Evolutionary conservation across 1,284 basidiomycete genomes (phyloP).

Genomic region (Porogramme epimiltina): DNA sequence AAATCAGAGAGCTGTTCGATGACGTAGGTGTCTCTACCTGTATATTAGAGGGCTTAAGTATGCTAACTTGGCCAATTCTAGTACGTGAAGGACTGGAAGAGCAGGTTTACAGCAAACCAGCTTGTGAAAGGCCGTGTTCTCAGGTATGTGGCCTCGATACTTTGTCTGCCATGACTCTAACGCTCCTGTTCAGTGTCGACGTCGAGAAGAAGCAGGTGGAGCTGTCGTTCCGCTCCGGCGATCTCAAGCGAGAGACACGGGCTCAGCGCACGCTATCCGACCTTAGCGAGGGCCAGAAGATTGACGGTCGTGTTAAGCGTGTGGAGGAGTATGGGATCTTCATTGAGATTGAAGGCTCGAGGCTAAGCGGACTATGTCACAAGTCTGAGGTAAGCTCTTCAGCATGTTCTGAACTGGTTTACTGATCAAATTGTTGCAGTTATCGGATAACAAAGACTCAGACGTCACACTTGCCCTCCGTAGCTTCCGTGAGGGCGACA

Average conservation of each 20-base stretch:
- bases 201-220: constrained; percentile 77
- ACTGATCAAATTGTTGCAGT: constrained; percentile 40
- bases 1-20: constrained; percentile 93
- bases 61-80: constrained; percentile 33
- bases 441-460: constrained; percentile 83
- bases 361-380: constrained; percentile 91
- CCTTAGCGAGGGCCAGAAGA: constrained; percentile 74
- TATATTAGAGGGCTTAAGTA: no score
- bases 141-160: constrained; percentile 60
- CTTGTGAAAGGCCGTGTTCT: constrained; percentile 86
- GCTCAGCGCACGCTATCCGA: constrained; percentile 53
- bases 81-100: constrained; percentile 96
- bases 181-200: constrained; percentile 57
- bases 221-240: constrained; percentile 77
- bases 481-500: constrained; percentile 86
- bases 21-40: constrained; percentile 53
- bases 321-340: constrained; percentile 92
- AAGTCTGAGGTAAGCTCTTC: constrained; percentile 75
- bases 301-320: constrained; percentile 74
- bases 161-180: neutral
- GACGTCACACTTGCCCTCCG: constrained; percentile 79
- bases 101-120: constrained; percentile 79
- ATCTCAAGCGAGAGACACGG: constrained; percentile 46
- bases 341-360: constrained; percentile 83
- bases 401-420: neutral